phyloP scores from a whole-genome alignment of 202 grass and related monocot species.

The Musa balbisiana region DNA sequence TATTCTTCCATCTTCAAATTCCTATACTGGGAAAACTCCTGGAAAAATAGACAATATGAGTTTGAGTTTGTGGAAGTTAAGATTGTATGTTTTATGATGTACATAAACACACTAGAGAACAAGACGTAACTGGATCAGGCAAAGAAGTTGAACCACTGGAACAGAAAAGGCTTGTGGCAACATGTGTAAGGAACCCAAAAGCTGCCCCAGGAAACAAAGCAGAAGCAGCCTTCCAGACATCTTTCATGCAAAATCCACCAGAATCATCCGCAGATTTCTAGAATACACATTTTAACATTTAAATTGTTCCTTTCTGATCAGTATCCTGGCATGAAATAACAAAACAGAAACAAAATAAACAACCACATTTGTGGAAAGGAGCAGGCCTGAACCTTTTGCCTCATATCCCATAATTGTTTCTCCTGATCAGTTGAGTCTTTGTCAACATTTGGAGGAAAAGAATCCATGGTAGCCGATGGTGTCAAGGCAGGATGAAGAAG shows the following conservation, averaged over 20 bases:
- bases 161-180: conserved; percentile 60
- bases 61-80: conserved; percentile 11
- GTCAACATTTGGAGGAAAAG: conserved; percentile 23
- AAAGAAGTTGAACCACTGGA: conserved; percentile 24
- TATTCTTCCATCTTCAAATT: conserved; percentile 46
- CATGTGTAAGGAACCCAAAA: conserved; percentile 58
- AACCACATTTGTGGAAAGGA: not conserved
- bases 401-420: conserved; percentile 32
- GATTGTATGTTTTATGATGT: conserved; percentile 3
- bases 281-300: conserved; percentile 11
- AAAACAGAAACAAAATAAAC: not conserved
- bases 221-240: conserved; percentile 45
- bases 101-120: not conserved
- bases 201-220: conserved; percentile 46
- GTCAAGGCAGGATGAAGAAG: conserved; percentile 43
- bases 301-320: conserved; percentile 16
- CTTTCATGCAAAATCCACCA: conserved; percentile 46
- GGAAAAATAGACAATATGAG: conserved; percentile 26
- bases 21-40: conserved; percentile 39
- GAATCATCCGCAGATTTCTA: conserved; percentile 45
- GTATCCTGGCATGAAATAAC: conserved; percentile 1
- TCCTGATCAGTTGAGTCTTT: conserved; percentile 37
- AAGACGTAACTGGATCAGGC: conserved; percentile 45
- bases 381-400: conserved; percentile 35
- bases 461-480: conserved; percentile 34